These are phyloP conservation scores for Fusarium nodosum DNA, from an alignment of 2,329 filamentous ascomycete genomes.

Conservation along the genomic window DNA sequence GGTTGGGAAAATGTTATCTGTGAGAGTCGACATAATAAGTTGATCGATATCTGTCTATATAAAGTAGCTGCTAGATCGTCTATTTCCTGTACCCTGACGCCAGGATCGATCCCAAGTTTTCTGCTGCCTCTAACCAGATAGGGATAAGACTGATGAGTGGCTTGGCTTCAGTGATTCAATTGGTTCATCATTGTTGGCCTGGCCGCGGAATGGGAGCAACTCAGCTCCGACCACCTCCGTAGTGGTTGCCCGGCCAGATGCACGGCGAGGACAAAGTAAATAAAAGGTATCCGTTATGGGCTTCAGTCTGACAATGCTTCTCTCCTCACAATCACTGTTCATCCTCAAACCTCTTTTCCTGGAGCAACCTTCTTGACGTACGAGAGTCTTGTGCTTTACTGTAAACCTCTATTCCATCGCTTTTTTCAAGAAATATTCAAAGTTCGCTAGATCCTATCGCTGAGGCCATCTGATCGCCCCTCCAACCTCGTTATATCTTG, in stretches of 20 bases:
- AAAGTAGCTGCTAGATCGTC: not conserved
- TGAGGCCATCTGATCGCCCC: conserved; percentile 62
- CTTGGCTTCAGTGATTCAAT: conserved; percentile 20
- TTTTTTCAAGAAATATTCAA: conserved; percentile 49
- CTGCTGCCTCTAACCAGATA: conserved; percentile 6
- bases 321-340: conserved; percentile 46
- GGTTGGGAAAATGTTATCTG: not conserved
- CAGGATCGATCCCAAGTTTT: not conserved
- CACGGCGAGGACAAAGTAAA: conserved; percentile 59
- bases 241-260: conserved; percentile 56
- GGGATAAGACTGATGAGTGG: conserved; percentile 25
- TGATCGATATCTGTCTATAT: accelerated
- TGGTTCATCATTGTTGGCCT: conserved; percentile 33
- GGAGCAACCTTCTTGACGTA: conserved; percentile 31
- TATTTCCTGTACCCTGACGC: not conserved
- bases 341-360: conserved; percentile 41
- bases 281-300: conserved; percentile 57
- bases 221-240: conserved; percentile 31
- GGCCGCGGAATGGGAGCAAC: conserved; percentile 42
- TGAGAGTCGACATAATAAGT: not conserved
- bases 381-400: conserved; percentile 39
- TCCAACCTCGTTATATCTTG: conserved; percentile 59
- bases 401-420: conserved; percentile 42
- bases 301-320: conserved; percentile 33
- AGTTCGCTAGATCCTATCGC: conserved; percentile 66